Conservation (phyloP, 2,329 filamentous ascomycete species). For the Atkinsonella texensis region DNA sequence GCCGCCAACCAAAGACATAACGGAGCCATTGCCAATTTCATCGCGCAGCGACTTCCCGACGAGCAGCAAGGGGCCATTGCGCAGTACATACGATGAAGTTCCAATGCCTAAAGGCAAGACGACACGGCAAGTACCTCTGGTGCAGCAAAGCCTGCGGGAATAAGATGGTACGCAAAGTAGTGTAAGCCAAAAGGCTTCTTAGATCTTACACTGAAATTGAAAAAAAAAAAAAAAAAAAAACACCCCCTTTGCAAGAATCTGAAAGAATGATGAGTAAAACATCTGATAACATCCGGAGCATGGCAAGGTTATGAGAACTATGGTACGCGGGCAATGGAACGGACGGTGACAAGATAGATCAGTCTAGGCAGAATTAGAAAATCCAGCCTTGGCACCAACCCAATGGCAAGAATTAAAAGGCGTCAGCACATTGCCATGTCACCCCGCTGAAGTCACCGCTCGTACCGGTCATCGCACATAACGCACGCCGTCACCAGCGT, state of each 20-base stretch:
- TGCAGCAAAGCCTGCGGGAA: neutral
- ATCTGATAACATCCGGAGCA: no score
- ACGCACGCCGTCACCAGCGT: no score
- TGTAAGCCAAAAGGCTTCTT: neutral
- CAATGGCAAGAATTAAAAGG: no score
- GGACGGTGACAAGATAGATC: no score
- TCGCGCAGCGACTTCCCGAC: slow-evolving; percentile 55
- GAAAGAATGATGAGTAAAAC: neutral
- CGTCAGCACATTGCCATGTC: no score
- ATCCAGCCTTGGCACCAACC: no score
- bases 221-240: neutral
- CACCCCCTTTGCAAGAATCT: neutral
- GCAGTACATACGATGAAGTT: slow-evolving; percentile 33
- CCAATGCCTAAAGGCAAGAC: neutral
- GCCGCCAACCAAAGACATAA: slow-evolving; percentile 62
- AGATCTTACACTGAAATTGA: neutral
- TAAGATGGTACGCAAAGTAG: neutral
- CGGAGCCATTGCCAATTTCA: slow-evolving; percentile 59
- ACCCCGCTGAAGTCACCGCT: no score
- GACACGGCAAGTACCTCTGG: neutral
- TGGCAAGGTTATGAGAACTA: neutral
- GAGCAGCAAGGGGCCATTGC: slow-evolving; percentile 44
- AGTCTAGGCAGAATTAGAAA: no score
- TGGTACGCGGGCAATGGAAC: neutral
- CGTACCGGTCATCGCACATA: no score